Evolutionary conservation across 2,329 filamentous ascomycete species (phyloP).

Genomic region (Neofusicoccum ribis): DNA sequence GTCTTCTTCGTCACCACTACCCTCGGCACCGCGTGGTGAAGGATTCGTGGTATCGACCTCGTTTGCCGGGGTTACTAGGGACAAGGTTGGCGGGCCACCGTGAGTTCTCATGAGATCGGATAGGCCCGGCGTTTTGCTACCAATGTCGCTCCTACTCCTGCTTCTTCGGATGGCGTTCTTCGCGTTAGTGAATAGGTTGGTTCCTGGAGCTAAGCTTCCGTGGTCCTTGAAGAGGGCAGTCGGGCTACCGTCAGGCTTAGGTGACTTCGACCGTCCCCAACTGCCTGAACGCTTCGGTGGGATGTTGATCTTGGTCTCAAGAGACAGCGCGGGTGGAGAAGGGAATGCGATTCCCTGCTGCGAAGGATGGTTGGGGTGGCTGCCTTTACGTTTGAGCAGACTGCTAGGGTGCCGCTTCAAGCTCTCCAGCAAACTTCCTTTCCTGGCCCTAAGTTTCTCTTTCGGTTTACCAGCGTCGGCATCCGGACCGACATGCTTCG

Average conservation of each 20-base stretch:
- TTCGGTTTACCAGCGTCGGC: constrained; percentile 39
- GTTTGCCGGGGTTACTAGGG: constrained; percentile 50
- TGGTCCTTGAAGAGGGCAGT: constrained; percentile 23
- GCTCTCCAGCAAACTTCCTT: constrained; percentile 55
- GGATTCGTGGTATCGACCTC: constrained; percentile 34
- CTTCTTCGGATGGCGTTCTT: constrained; percentile 50
- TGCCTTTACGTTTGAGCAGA: constrained; percentile 49
- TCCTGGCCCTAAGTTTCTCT: constrained; percentile 42
- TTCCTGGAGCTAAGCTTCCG: constrained; percentile 33
- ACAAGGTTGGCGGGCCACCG: constrained; percentile 60
- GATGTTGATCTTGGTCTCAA: constrained; percentile 8
- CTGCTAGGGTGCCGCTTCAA: constrained; percentile 44
- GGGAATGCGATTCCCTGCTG: constrained; percentile 21
- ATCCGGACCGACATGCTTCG: constrained; percentile 57
- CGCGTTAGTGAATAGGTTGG: constrained; percentile 34
- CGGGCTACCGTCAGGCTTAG: constrained; percentile 40
- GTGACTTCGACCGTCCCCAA: constrained; percentile 43
- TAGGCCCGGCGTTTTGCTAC: constrained; percentile 46
- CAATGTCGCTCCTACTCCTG: constrained; percentile 61
- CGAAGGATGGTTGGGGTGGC: constrained; percentile 30
- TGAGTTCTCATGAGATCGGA: constrained; percentile 57
- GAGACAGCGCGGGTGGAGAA: not conserved
- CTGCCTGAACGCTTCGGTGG: constrained; percentile 39
- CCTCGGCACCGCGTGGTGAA: not conserved
- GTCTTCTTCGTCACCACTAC: constrained; percentile 38